Evolutionary conservation across 148 eudicot genomes (phyloP), one percentile per base, ranked within the genome.

Genomic region (Rhododendron molle): DNA sequence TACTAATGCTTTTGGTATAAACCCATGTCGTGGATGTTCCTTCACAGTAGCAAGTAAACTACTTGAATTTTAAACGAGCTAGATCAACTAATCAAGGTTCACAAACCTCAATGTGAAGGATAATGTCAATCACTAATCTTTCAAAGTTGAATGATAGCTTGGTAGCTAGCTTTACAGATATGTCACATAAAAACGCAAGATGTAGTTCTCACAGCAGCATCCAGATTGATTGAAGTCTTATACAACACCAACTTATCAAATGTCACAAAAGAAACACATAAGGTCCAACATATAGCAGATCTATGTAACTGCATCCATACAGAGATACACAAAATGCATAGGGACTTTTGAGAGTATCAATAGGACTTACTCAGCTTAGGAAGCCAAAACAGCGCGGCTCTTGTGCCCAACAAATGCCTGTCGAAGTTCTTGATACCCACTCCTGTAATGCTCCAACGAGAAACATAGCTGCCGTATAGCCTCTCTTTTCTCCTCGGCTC

Each of bases 391-490:
- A 6, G 89, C 82, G 13, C 67, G 89, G 23, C 76, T 90, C 85
- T 89, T 96, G 83, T 76, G 85, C 87, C 91, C 91, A 49, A 80
- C 79, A 76, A 90, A 86, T 20, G 88, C 93, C 74, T 83, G 85
- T 40, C 93, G 90, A 52, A 97, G 93, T 80, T 95, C 94, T 87
- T 94, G 86, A 83, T 95, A 95, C 47, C 85, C 95, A 83, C 44
- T 87, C 88, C 94, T 94, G 91, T 94, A 97, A 85, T 94, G 89
- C 87, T 97, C 98, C 52, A 97, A 80, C 10, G 98, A 90, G 86
- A 93, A 92, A 83, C 98, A 97, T 62, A 97, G 93, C 90, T 97
- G 99, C 83, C 94, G 69, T 88, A 97, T 97, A 36, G 98, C 99
- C 88, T 95, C 98, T 85, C 94, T 90, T 87, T 97, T 97, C 86